A percentile compares a stretch with the other conserved stretches of the same genome.
phyloP scores from a whole-genome alignment of 2,329 filamentous ascomycete species.

The Penicillium palitans region DNA sequence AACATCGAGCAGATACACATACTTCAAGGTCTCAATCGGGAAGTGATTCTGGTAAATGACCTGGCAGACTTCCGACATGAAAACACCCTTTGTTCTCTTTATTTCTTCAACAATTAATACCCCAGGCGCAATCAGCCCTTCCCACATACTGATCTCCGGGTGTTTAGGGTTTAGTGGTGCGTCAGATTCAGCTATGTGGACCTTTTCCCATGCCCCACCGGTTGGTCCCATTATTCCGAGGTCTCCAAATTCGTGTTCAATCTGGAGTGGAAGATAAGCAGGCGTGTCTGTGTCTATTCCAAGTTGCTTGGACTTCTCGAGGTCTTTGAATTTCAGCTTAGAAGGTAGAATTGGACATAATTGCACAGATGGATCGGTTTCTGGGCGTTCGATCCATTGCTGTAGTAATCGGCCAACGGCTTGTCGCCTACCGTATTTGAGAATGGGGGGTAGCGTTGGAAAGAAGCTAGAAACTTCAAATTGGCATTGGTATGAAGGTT shows the following conservation, averaged over 20 bases:
- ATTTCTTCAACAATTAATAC: slow-evolving; percentile 1
- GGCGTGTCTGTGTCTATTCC: neutral
- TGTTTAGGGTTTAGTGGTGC: neutral
- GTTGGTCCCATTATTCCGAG: neutral
- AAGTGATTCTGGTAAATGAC: slow-evolving; percentile 1
- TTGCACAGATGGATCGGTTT: neutral
- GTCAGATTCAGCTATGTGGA: neutral
- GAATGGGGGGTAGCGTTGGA: neutral
- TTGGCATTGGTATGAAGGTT: neutral
- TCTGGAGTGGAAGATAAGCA: neutral
- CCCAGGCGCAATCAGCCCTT: neutral
- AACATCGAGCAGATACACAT: neutral
- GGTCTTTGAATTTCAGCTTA: neutral
- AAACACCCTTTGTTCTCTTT: neutral
- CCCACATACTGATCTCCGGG: neutral
- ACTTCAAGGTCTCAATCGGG: neutral
- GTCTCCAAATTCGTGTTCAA: neutral
- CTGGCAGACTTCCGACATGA: neutral
- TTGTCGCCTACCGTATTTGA: neutral
- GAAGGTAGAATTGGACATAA: neutral
- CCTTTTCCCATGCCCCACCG: neutral
- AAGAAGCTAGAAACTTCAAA: too few relatives aligned
- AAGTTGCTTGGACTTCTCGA: neutral
- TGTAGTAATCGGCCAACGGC: neutral
- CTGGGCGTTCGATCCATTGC: neutral